Evolutionary conservation across 2,329 filamentous ascomycete genomes (phyloP), one percentile per base, ranked within the genome.

Genomic region (Beauveria rudraprayagi): DNA sequence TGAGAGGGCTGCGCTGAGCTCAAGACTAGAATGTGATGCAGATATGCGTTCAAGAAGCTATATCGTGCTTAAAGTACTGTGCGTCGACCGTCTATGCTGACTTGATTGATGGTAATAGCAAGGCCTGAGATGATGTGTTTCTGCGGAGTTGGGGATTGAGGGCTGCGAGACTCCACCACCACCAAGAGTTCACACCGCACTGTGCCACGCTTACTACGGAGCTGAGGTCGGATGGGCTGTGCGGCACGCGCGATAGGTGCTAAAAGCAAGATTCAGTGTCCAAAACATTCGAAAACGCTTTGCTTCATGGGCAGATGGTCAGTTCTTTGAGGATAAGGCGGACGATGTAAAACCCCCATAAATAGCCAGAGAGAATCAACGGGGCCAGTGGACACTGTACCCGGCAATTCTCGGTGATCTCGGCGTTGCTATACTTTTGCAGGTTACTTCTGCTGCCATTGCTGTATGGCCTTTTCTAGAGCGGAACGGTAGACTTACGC

Each of bases 141-240:
- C 57, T 47, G 57, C 48, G 19, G 57, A 60, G 57, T 60, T 60
- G 57, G 57, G 50, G 40, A 46, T 37, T 54, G 57, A 50, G 50
- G 57, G 53, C 40, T 50, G 41, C 16, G 9, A n/a, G 41, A 53
- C 50, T 53, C 57, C 57, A 60, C 57, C 41, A n/a, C 24, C 57
- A 60, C 1, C 57, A 60, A 3, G 14, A 17, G 10, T 41, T 51
- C 11, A 34, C 11, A 53, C 24, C 5, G 24, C 40, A 59, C 48
- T 44, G 48, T 37, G 48, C 48, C 37, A 44, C 14, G 56, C 40
- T 60, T 46, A 60, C 56, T 53, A 52, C 40, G 19, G 30, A n/a
- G 28, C 19, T 17, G 3, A n/a, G 24, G 22, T 30, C 6, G 10
- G 17, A 24, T 24, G 24, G 24, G 24, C 24, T 22, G 19, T 22